Evolutionary conservation across 2,329 filamentous ascomycete genomes (phyloP), one percentile per base, ranked within the genome.

Genomic region (Colletotrichum lentis): DNA sequence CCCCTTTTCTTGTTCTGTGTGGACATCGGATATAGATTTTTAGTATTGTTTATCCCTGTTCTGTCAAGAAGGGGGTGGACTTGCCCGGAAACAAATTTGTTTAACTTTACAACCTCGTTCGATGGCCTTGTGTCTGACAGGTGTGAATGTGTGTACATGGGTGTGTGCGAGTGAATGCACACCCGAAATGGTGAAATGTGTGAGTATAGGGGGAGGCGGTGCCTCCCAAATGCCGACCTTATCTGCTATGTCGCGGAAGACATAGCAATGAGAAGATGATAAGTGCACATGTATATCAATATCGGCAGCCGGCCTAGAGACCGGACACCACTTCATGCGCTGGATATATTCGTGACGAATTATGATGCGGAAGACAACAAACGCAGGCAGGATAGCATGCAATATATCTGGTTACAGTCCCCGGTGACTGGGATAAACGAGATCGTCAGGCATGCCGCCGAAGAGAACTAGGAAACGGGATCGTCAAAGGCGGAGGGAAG

Each of bases 1-100:
- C 18, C 24, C 55, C 37, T 44, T 43, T 20, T 24, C 37, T 55
- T 54, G 58, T 55, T 46, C 52, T 22, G 64, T 64, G n/a, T 65
- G 65, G 62, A 68, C 44, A 65, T 41, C 47, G 64, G 56, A 56
- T 66, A 66, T 64, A 64, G 61, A 67, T 59, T 67, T 64, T 67
- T 67, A 64, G 64, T 64, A 39, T 59, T 56, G 64, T 64, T 58
- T 54, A 59, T 67, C 64, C 64, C 61, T 64, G 61, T 64, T 67
- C 53, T 63, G 54, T 67, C 24, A 43, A 64, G 59, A 55, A 18
- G 53, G 53, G 60, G 54, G 35, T n/a, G n/a, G 31, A 39, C 27
- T 64, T 64, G 53, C 53, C 47, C 64, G 46, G 18, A 67, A 67
- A 53, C 27, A 67, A 49, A 54, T 4, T 44, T 67, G 41, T 55